Evolutionary conservation across 306 rosid genomes (phyloP), one percentile per base, ranked within the genome.

Genomic region (Calophaca sinica): DNA sequence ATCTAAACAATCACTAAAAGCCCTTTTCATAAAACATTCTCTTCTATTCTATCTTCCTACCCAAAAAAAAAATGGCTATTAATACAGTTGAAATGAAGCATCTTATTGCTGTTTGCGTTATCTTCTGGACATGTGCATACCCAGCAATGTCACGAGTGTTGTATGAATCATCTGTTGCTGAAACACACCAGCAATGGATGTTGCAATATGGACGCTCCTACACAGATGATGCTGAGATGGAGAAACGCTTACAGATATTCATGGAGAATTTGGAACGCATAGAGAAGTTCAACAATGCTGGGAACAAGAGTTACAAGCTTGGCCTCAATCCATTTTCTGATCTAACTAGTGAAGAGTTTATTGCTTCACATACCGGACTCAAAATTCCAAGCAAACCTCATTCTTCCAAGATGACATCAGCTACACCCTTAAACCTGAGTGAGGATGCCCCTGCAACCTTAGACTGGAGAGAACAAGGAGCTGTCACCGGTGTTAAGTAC

Each of bases 271-370:
- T 64, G 28, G 59, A 79, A 31, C 79, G 32, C 66, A 79, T 85
- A 0, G 88, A 87, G 38, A 59, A 75, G 4, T 70, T 55, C 70
- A 84, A 86, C 69, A 81, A 29, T 4, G 80, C n/a, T 4, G 67
- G 41, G 33, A 79, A 89, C 32, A 62, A 26, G 57, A 69, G 78
- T 4, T 89, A 83, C 75, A 76, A 61, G 51, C 51, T 84, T n/a
- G 79, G 74, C 1, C 28, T 77, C 46, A 87, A 87, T 46, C 46
- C 29, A 12, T 85, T 48, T 69, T 72, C 89, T 33, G 84, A 85
- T 71, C 51, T 57, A 29, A 86, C 84, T 0, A 57, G 32, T 5
- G 70, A 87, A 76, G 94, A 87, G 68, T 85, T 87, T 15, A 2
- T 42, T 2, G 71, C 81, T 65, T 55, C 72, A 9, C 44, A 74